phyloP scores from a whole-genome alignment of 164 flowering plant species.

The Nymphaea colorata region DNA sequence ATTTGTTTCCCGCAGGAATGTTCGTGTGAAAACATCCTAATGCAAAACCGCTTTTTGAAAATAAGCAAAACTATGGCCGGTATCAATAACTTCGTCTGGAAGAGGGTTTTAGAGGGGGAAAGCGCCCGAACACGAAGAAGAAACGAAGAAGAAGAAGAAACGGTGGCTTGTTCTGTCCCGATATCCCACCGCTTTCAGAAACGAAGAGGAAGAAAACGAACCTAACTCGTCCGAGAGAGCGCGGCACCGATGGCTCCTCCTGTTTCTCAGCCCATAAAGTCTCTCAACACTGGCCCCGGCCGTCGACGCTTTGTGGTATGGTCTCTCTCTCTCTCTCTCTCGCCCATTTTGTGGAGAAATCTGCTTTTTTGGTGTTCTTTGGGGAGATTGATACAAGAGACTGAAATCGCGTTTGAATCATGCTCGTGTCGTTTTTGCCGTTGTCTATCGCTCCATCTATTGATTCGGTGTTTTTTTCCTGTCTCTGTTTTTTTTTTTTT shows the following conservation, averaged over 20 bases:
- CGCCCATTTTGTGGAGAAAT: not conserved
- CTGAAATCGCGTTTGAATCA: not conserved
- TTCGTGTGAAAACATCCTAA: too few species aligned
- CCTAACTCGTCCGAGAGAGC: constrained; percentile 26
- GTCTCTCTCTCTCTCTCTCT: not conserved
- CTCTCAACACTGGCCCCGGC: constrained; percentile 57
- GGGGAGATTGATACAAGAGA: not conserved
- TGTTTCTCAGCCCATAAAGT: constrained; percentile 53
- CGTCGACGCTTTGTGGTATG: constrained; percentile 65
- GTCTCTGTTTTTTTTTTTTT: constrained; percentile 1
- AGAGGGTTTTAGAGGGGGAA: too few species aligned
- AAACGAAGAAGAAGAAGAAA: too few species aligned
- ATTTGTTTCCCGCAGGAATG: too few species aligned
- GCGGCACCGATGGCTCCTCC: constrained; percentile 20
- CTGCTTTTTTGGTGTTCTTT: not conserved
- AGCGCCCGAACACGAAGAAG: too few species aligned
- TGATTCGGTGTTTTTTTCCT: not conserved
- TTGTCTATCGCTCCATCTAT: not conserved
- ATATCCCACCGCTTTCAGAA: too few species aligned
- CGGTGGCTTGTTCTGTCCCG: too few species aligned
- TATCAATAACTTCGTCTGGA: too few species aligned
- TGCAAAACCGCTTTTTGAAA: too few species aligned
- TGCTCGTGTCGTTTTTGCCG: not conserved
- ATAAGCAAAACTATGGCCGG: too few species aligned
- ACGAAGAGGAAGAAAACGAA: not conserved